Base-by-base conservation (phyloP, 352 stramenopile species). In the Phytophthora capsici region DNA sequence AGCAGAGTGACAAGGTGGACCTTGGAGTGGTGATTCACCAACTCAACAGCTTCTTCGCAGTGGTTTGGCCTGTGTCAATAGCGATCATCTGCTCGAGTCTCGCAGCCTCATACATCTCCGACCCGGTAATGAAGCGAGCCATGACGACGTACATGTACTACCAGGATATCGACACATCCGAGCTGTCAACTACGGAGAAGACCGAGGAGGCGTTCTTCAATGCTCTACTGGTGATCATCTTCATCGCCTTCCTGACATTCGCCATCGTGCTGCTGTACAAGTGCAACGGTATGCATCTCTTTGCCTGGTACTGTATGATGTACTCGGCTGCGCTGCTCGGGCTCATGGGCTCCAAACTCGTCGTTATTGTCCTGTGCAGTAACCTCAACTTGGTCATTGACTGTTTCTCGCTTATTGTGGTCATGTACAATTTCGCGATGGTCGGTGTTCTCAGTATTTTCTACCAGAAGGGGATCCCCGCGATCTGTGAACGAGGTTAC, bases 371-470 rank as follows among this genome's bases (percentile, higher is more conserved):
- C 3, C 62, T 95, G 38, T 78, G 65, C 16, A 50, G 69, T 16
- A 51, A 81, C 14, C 58, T 89, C 14, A 64, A 75, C 47, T 88
- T 71, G 59, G 58, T 91, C 47, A 41, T 93, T 25, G 77, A 94
- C 55, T 49, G 59, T 20, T 48, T 78, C 17, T 83, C 86, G 38
- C 72, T 89, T 38, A 64, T 46, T 7, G 61, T 97, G 41, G 70
- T 92, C 70, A 96, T 96, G 76, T 95, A 92, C 76, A 97, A 96
- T 66, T 95, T 97, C 51, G 88, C 84, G 2, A 71, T 96, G 23
- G 87, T 95, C 9, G 88, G 86, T 3, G 80, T 95, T 16, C 67
- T 96, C 26, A 84, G 78, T 48, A 93, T 97, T 51, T 97, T 97
- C 30, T 96, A 94, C 63, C 88, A 92, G 43, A 88, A 86, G 20